Evolutionary conservation across 2,329 filamentous ascomycete genomes (phyloP).

Genomic region (Aureobasidium melanogenum): DNA sequence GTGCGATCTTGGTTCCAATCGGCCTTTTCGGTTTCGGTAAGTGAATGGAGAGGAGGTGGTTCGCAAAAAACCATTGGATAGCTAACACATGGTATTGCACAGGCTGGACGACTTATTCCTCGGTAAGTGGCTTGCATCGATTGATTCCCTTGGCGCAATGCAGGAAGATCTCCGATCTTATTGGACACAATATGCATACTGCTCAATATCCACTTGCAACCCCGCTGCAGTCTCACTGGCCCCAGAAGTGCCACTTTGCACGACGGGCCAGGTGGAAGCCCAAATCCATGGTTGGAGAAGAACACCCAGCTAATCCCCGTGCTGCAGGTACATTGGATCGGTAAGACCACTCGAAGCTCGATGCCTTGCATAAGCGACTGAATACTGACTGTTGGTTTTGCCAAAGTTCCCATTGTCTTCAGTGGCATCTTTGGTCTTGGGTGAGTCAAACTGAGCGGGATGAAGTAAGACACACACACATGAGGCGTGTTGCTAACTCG

Average conservation of each 20-base stretch:
- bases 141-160: conserved; percentile 1
- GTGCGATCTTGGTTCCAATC: conserved; percentile 67
- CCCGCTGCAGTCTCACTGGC: not conserved
- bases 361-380: conserved; percentile 6
- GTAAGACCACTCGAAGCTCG: conserved; percentile 23
- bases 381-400: conserved; percentile 13
- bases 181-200: conserved; percentile 23
- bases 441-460: conserved; percentile 21
- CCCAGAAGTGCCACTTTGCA: not conserved
- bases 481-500: not conserved
- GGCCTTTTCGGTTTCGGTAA: conserved; percentile 79
- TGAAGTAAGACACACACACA: not conserved
- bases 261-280: conserved; percentile 8
- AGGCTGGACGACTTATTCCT: conserved; percentile 66
- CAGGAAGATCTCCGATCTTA: not conserved
- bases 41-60: conserved; percentile 16
- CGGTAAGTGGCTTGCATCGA: conserved; percentile 46
- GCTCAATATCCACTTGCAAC: conserved; percentile 11
- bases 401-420: conserved; percentile 41
- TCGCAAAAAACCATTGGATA: not conserved
- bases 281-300: conserved; percentile 1
- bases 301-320: conserved; percentile 10
- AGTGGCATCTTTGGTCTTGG: conserved; percentile 37
- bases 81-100: conserved; percentile 1
- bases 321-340: conserved; percentile 42